Base-by-base conservation (phyloP, 345 rosid genomes). In the Euphorbia pulcherrima region DNA sequence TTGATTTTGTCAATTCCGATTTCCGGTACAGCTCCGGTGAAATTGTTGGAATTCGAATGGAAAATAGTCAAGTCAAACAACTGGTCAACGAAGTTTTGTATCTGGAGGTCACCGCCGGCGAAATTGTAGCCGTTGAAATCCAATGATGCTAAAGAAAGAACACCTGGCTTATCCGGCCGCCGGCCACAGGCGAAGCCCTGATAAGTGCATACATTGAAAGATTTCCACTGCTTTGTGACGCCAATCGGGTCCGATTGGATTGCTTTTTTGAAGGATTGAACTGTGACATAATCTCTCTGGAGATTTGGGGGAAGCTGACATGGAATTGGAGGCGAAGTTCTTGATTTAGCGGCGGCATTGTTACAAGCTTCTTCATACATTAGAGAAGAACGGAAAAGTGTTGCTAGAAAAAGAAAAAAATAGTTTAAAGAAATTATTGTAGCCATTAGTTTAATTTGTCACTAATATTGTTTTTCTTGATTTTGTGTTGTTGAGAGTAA, bases 11-110 rank as follows among this genome's bases (percentile, higher is more conserved):
- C 9, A 71, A 35, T 2, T 8, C 35, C 35, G 12, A 64, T 37
- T 1, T 0, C 0, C 0, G 87, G 84, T 14, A 81, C 30, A 7
- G 33, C 6, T 3, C 74, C 69, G 3, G 77, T 53, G 78, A 86
- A 81, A 24, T 61, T 60, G 72, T 84, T 84, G 48, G 88, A 77
- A 65, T 86, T 86, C 30, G 79, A 77, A 7, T 86, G 90, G 81
- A 82, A 80, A 68, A 86, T 70, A 27, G 87, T 71, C 5, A 86
- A 30, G 48, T 86, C 87, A 0, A 3, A 21, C n/a, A 86, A 52
- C 21, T 48, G 0, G 8, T 78, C 78, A 12, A 84, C 9, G 60
- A 86, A 79, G 26, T 16, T 74, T 0, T 51, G 1, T 12, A 83
- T 70, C 60, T 26, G 60, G 4, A 82, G 73, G 7, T 40, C 2